Conservation (phyloP, 805 yeast genomes). For the Monosporozyma solicola region DNA sequence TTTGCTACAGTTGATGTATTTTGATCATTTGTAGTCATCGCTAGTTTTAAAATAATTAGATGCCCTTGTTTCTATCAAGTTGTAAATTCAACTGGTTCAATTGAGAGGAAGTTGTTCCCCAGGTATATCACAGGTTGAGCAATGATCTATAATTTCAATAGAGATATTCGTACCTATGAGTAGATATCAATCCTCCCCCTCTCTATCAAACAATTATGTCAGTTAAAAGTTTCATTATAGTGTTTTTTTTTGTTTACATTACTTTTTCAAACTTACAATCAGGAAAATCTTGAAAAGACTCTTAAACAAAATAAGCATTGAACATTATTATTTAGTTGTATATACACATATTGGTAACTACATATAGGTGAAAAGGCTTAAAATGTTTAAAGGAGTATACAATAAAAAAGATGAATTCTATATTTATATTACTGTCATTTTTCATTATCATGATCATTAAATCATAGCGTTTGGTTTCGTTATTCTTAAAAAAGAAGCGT, state of each 20-base stretch:
- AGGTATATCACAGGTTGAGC: too few species aligned
- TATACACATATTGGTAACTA: neutral
- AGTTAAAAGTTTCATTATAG: neutral
- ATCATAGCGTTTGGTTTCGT: neutral
- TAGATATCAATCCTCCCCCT: too few species aligned
- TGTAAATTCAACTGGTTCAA: too few species aligned
- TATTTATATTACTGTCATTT: neutral
- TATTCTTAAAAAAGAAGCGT: neutral
- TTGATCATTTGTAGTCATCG: neutral
- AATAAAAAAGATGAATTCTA: neutral
- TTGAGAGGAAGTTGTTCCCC: too few species aligned
- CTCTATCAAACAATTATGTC: neutral
- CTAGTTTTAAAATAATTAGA: neutral
- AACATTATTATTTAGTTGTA: neutral
- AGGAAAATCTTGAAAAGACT: neutral
- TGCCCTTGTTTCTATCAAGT: neutral
- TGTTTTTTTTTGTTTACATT: neutral
- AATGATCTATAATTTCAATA: too few species aligned
- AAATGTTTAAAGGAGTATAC: neutral
- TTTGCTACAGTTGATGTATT: neutral
- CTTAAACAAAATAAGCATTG: neutral
- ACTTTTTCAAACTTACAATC: neutral
- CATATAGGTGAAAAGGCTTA: neutral
- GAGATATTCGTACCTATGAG: too few species aligned
- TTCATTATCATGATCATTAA: neutral